Conservation (phyloP, 2,329 filamentous ascomycete genomes). For the Tolypocladium pustulatum region DNA sequence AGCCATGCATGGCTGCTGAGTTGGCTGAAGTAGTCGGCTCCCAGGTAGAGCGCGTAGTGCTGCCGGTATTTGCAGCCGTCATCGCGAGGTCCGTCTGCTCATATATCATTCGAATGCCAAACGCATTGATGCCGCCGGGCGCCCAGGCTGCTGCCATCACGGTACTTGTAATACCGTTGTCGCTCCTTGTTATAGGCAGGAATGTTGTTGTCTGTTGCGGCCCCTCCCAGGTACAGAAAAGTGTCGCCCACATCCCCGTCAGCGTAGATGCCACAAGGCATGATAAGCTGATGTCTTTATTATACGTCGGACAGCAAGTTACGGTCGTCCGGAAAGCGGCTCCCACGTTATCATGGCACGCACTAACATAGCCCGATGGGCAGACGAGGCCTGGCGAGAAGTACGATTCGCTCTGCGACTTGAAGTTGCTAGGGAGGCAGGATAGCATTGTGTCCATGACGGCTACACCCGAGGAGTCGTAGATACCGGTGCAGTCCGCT, state of each 20-base stretch:
- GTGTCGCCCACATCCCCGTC: constrained; percentile 10
- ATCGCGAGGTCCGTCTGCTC: constrained; percentile 14
- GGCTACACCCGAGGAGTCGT: constrained; percentile 8
- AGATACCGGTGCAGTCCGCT: constrained; percentile 11
- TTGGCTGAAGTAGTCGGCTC: not conserved
- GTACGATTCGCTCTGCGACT: constrained; percentile 13
- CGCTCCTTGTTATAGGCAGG: constrained; percentile 15
- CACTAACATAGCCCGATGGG: constrained; percentile 16
- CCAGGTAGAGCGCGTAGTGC: not conserved
- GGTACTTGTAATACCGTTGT: constrained; percentile 12
- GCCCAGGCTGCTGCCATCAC: constrained; percentile 9
- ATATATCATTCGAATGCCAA: constrained; percentile 23
- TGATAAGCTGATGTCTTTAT: constrained; percentile 11
- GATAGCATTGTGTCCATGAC: constrained; percentile 17
- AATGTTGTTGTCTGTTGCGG: constrained; percentile 8
- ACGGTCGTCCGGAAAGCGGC: constrained; percentile 18
- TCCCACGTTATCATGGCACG: constrained; percentile 15
- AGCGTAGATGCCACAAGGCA: constrained; percentile 17
- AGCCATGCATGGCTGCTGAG: not conserved
- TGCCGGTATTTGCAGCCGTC: constrained; percentile 4
- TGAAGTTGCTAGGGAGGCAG: constrained; percentile 20
- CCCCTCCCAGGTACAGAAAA: constrained; percentile 23
- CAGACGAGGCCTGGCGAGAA: constrained; percentile 21
- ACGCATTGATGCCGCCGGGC: constrained; percentile 19
- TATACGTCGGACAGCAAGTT: constrained; percentile 22